Evolutionary conservation across 192 early-diverging fungal genomes (phyloP), one percentile per base, ranked within the genome.

Genomic region (Bifiguratus adelaidae): DNA sequence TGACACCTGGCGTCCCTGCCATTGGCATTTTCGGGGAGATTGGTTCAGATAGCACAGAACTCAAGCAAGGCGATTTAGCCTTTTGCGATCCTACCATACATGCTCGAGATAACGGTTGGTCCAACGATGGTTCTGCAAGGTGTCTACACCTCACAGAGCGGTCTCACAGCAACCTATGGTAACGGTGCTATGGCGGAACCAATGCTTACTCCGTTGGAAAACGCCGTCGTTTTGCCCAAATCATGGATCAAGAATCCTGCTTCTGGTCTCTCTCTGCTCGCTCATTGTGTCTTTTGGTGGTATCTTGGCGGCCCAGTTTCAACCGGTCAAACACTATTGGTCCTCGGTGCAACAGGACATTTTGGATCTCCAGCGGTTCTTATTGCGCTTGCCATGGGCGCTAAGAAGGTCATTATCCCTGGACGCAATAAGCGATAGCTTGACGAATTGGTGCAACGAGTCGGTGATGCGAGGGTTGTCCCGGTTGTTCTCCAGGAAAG

Each of bases 181-280:
- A 30, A 65, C 24, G 63, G 63, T 22, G 38, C 48, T n/a, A 55
- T 53, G 47, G 57, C 56, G 4, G 56, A 60, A 22, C 43, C 48
- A 18, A 47, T 51, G 13, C 8, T 60, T 13, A 26, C 55, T 19
- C 57, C 63, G 2, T 18, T 50, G 7, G 63, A 65, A 33, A 65
- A 60, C 25, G 13, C 54, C 5, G 36, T 41, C 3, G 52, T 50
- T 1, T 55, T 65, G 34, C 57, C 63, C 4, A 15, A 30, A 4
- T 53, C 27, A 30, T 25, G 49, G 27, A 24, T 37, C 32, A 15
- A 50, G 45, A 41, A 56, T 32, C 25, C 22, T 9, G 11, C 16
- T 34, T 34, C 9, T 37, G 37, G 20, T 22, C 43, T 38, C 47
- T 40, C 2, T 50, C 44, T 9, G 42, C 51, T 23, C 30, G 41